Evolutionary conservation across 345 rosid species (phyloP).

Genomic region (Draba incana): DNA sequence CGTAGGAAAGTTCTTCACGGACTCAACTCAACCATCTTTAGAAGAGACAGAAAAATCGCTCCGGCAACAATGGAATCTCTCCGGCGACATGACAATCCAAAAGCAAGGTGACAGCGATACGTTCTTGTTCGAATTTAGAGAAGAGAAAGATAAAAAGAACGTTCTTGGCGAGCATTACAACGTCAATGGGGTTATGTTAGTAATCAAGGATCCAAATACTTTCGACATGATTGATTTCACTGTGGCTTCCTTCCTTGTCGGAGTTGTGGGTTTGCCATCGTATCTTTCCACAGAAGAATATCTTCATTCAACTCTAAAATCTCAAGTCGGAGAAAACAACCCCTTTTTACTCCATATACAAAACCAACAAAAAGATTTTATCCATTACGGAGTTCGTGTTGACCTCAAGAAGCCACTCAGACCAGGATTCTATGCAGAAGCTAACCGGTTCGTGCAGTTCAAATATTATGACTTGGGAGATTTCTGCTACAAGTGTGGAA

Average conservation of each 20-base stretch:
- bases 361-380: background rate
- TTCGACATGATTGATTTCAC: slow-evolving; percentile 29
- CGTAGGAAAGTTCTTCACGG: slow-evolving; percentile 32
- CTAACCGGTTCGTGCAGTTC: slow-evolving; percentile 21
- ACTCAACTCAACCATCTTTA: slow-evolving; percentile 21
- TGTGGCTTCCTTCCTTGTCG: background rate
- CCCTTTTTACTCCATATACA: background rate
- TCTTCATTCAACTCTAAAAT: background rate
- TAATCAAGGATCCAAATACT: slow-evolving; percentile 23
- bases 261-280: slow-evolving; percentile 14
- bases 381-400: background rate
- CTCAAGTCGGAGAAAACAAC: background rate
- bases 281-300: background rate
- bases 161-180: background rate
- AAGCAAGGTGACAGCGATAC: background rate
- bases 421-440: slow-evolving; percentile 11
- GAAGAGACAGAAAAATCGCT: slow-evolving; percentile 21
- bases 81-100: slow-evolving; percentile 24
- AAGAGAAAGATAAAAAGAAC: slow-evolving; percentile 1
- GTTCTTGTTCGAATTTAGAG: slow-evolving; percentile 26
- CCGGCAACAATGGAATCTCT: slow-evolving; percentile 30
- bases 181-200: slow-evolving; percentile 26
- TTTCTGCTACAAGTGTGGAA: slow-evolving; percentile 38
- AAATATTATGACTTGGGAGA: background rate
- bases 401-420: slow-evolving; percentile 37